Conservation (phyloP, 495 filamentous ascomycete species). For the Terfezia claveryi region DNA sequence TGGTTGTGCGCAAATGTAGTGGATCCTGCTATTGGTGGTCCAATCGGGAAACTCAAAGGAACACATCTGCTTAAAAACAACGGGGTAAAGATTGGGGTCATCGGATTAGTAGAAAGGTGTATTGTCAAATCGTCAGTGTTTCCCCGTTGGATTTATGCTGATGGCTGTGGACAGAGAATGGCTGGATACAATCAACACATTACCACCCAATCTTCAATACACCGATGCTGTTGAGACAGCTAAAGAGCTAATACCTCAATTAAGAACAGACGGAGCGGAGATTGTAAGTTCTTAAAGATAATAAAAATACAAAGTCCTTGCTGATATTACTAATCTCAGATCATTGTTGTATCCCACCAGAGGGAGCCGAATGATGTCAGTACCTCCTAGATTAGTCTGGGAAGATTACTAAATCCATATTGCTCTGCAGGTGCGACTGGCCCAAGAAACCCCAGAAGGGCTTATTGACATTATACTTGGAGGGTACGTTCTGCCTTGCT, state of each 20-base stretch:
- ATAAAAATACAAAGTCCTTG: too few species aligned
- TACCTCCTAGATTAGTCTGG: not conserved
- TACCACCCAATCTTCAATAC: slow-evolving; percentile 63
- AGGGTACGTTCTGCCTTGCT: slow-evolving; percentile 22
- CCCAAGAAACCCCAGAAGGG: slow-evolving; percentile 39
- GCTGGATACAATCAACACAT: slow-evolving; percentile 68
- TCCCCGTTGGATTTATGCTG: not conserved
- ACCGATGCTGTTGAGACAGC: slow-evolving; percentile 51
- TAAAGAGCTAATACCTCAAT: slow-evolving; percentile 40
- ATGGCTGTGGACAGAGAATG: slow-evolving; percentile 23
- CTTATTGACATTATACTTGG: slow-evolving; percentile 67
- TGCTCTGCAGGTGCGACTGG: slow-evolving; percentile 38
- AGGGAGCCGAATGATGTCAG: slow-evolving; percentile 53
- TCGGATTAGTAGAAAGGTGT: slow-evolving; percentile 50
- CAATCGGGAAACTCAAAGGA: slow-evolving; percentile 29
- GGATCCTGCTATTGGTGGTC: slow-evolving; percentile 38
- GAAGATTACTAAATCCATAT: not conserved
- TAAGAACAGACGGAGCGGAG: slow-evolving; percentile 58
- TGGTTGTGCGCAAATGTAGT: slow-evolving; percentile 77
- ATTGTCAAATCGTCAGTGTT: not conserved
- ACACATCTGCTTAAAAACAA: slow-evolving; percentile 53
- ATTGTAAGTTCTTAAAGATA: slow-evolving; percentile 20
- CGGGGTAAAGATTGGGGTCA: slow-evolving; percentile 64
- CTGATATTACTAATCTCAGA: not conserved
- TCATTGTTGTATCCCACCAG: slow-evolving; percentile 65